Base-by-base conservation (phyloP, 1,284 basidiomycete genomes). In the Puccinia horiana region DNA sequence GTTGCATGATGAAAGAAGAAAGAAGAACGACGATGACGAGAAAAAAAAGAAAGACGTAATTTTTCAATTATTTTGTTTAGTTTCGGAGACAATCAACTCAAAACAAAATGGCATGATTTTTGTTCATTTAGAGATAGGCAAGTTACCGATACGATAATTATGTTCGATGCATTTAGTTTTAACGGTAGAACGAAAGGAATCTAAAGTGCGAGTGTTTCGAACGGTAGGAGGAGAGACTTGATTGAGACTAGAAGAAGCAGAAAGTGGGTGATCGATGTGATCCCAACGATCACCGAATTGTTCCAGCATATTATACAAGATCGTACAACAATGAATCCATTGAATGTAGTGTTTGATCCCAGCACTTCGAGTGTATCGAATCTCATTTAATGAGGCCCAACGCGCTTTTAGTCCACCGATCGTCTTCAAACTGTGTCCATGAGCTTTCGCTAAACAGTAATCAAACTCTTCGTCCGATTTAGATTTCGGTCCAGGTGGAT, bases 391-490 rank as follows among this genome's bases (percentile, higher is more conserved):
- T 0, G 74, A 76, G 20, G 56, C 56, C 74, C 74, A 76, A 37
- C 54, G 54, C 8, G 35, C 40, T n/a, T 44, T 61, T 23, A 76
- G 63, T 11, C 23, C 26, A 12, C 56, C 74, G 11, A 76, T 76
- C 1, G 74, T 26, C 42, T 63, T 54, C n/a, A 40, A 20, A 76
- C 42, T 76, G n/a, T 52, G 74, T 20, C 14, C 40, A 61, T 61
- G 74, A 16, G 74, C 56, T 29, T 76, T 76, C 29, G 74, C 49
- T 61, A 76, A 40, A 37, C 54, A 76, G 16, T 44, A 76, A 12
- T 76, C 42, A 44, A 76, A 58, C 54, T 76, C 74, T 40, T 61
- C 58, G 32, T 76, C 58, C 42, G 29, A 20, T 18, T 56, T 32
- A 18, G 58, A 11, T 18, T 40, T 76, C 26, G 74, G 54, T 6